Evolutionary conservation across 1,284 basidiomycete genomes (phyloP), one percentile per base, ranked within the genome.

Genomic region (Xerocomus nothofagi): DNA sequence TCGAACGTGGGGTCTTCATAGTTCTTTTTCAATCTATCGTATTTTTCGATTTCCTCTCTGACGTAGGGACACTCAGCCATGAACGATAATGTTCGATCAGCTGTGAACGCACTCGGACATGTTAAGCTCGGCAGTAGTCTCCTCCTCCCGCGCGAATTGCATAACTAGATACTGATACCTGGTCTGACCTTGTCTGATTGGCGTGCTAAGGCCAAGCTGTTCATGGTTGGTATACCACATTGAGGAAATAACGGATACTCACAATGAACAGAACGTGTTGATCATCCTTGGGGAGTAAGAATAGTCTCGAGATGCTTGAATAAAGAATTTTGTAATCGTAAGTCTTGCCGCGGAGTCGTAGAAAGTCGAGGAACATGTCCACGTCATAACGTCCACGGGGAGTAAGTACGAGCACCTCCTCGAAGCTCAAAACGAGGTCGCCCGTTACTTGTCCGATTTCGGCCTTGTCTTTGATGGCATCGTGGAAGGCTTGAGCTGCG

Each of bases 281-380:
- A 59, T 99, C 97, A 68, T 99, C 97, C 67, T 97, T 96, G 27
- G 97, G 97, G 4, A 99, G 76, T 18, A 99, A 78, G 79, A 99
- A 99, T 20, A 99, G 75, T 55, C 85, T 82, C 39, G 91, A 88
- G 60, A 99, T 94, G 56, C 89, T 92, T 36, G 81, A 81, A 72
- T 96, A 98, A 24, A 93, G 80, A 51, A 99, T 92, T 73, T 98
- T 97, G 80, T 99, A 99, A 72, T 99, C 97, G 73, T 99, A 99
- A 3, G 93, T 98, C 75, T 98, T 98, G 53, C 97, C 97, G 34
- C 95, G 88, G 27, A 99, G 74, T 36, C 97, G 87, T 62, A 99
- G 71, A 72, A 96, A 98, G 40, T 93, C 90, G 34, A 86, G 84
- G 78, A 93, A 98, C 86, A 99, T 95, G 72, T 99, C 97, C 69